A percentile compares a stretch with the other conserved stretches of the same genome.
Conservation (phyloP, 2,329 filamentous ascomycete species). For the Septoria petroselini region DNA sequence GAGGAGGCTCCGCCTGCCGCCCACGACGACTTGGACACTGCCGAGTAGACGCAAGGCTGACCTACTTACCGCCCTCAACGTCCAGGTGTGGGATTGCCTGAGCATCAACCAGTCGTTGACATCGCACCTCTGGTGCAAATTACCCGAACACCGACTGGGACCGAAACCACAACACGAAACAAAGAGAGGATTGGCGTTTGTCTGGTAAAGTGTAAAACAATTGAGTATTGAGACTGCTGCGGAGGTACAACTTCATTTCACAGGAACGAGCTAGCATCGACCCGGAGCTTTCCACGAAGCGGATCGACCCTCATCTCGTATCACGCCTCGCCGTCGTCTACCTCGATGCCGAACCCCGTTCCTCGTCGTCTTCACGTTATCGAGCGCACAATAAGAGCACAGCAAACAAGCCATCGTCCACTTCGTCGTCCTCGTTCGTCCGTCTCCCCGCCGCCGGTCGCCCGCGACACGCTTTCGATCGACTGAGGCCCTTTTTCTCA, state of each 20-base stretch:
- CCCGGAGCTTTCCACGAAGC: slow-evolving; percentile 17
- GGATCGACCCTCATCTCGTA: slow-evolving; percentile 19
- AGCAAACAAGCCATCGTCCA: slow-evolving; percentile 1
- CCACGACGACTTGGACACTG: slow-evolving; percentile 94
- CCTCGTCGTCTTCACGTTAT: slow-evolving; percentile 12
- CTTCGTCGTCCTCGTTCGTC: slow-evolving; percentile 14
- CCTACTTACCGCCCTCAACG: slow-evolving; percentile 15
- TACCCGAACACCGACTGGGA: slow-evolving; percentile 4
- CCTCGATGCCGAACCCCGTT: slow-evolving; percentile 16
- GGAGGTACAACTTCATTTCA: slow-evolving; percentile 18
- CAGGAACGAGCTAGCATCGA: slow-evolving; percentile 17
- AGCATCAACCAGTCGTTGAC: slow-evolving; percentile 4
- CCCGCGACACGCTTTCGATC: slow-evolving; percentile 14
- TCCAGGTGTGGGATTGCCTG: slow-evolving; percentile 9
- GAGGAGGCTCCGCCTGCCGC: slow-evolving; percentile 71
- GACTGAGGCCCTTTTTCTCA: slow-evolving; percentile 18
- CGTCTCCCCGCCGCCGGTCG: slow-evolving; percentile 10
- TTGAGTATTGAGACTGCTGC: slow-evolving; percentile 11
- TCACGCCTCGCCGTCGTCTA: slow-evolving; percentile 19
- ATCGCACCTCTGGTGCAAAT: neutral
- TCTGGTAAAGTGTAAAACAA: slow-evolving; percentile 17
- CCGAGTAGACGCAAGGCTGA: slow-evolving; percentile 57
- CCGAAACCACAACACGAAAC: slow-evolving; percentile 10
- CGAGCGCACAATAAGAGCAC: slow-evolving; percentile 9
- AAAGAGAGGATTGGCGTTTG: slow-evolving; percentile 3